Conservation (phyloP, 108 stramenopile genomes). For the Skeletonema tropicum region DNA sequence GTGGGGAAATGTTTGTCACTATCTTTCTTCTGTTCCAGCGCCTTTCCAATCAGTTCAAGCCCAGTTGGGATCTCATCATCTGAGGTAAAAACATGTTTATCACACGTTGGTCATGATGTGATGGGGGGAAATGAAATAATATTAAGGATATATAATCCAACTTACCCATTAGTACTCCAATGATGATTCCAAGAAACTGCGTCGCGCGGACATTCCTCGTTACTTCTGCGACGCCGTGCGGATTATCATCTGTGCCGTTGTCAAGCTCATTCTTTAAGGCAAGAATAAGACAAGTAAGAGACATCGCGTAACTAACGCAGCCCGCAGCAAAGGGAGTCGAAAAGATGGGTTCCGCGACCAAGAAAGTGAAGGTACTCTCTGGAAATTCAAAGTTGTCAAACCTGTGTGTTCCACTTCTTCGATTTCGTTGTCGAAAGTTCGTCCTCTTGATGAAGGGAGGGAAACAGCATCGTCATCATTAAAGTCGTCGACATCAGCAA, state of each 20-base stretch:
- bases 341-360: constrained; percentile 15
- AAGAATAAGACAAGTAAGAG: constrained; percentile 27
- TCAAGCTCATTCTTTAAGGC: constrained; percentile 31
- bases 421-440: not conserved
- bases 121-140: not conserved
- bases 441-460: too few species aligned
- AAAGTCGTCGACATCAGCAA: not conserved
- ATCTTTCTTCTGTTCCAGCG: constrained; percentile 4
- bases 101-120: not conserved
- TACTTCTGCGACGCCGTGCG: constrained; percentile 31
- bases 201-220: constrained; percentile 12
- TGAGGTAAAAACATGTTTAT: not conserved
- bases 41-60: constrained; percentile 18
- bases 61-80: constrained; percentile 24
- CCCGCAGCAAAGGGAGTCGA: constrained; percentile 31
- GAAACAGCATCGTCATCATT: not conserved
- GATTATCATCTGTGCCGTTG: constrained; percentile 25
- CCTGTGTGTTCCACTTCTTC: not conserved
- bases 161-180: constrained; percentile 11
- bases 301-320: constrained; percentile 5
- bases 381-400: constrained; percentile 29
- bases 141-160: not conserved
- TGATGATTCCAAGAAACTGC: constrained; percentile 35
- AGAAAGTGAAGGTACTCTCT: constrained; percentile 36
- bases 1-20: not conserved